These are phyloP conservation scores for Fusarium lyarnte DNA, from an alignment of 2,329 filamentous ascomycete species.

Conservation along the genomic window DNA sequence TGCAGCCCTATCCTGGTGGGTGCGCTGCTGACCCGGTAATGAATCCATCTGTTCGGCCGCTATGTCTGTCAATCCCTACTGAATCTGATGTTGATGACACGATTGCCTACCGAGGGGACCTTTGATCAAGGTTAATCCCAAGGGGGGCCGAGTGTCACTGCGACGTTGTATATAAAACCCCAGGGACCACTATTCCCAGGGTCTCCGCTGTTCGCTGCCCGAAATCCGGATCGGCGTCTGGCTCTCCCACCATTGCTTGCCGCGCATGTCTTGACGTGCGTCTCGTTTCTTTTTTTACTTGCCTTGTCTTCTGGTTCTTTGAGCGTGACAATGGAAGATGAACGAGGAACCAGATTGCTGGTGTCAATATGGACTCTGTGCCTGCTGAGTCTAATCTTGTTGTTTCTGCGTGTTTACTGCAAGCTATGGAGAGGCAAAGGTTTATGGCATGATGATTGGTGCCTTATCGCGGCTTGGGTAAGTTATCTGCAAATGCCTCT, in stretches of 20 bases:
- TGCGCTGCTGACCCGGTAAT: neutral
- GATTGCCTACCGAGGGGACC: neutral
- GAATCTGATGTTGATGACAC: constrained; percentile 18
- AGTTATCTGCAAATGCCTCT: constrained; percentile 13
- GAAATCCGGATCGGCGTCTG: constrained; percentile 26
- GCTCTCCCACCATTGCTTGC: neutral
- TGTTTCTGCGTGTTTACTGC: constrained; percentile 50
- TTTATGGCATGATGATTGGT: constrained; percentile 51
- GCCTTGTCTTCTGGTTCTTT: neutral
- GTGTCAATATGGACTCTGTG: constrained; percentile 46
- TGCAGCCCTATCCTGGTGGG: neutral
- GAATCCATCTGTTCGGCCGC: neutral
- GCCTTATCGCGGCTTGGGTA: constrained; percentile 50
- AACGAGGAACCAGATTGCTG: constrained; percentile 44
- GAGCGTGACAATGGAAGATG: constrained; percentile 11
- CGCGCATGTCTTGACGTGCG: neutral
- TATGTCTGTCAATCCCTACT: constrained; percentile 28
- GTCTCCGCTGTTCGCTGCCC: neutral
- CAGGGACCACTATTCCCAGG: constrained; percentile 7
- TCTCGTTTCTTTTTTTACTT: neutral
- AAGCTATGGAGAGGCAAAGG: constrained; percentile 48
- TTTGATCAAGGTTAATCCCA: constrained; percentile 5
- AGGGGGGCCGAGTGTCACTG: neutral
- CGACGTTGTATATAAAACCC: constrained; percentile 18
- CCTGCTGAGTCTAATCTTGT: constrained; percentile 35